These are phyloP conservation scores for Coelastrella sp. DNA, from an alignment of 139 green algal genomes.

Conservation along the genomic window DNA sequence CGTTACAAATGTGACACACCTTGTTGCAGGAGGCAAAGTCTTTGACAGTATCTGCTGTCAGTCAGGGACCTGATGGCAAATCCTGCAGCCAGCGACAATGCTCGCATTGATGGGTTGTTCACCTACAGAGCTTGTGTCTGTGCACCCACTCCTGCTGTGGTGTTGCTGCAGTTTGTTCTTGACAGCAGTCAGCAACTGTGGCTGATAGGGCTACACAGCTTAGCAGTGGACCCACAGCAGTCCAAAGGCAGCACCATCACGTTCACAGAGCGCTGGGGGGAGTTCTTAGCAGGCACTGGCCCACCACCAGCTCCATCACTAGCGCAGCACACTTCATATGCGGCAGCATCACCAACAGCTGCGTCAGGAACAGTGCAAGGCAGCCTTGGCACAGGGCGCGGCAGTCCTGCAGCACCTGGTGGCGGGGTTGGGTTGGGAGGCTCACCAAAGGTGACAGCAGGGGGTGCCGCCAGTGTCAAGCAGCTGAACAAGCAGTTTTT, in stretches of 20 bases:
- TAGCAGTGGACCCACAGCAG: not conserved
- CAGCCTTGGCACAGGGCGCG: not conserved
- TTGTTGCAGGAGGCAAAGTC: too few species aligned
- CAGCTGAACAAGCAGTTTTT: constrained; percentile 35
- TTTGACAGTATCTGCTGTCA: too few species aligned
- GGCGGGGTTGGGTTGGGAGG: not conserved
- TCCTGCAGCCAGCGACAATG: too few species aligned
- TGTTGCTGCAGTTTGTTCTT: constrained; percentile 13
- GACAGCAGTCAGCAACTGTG: not conserved
- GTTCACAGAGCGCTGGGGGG: constrained; percentile 37
- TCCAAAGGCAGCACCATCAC: not conserved
- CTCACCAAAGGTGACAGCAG: not conserved
- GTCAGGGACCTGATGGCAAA: too few species aligned
- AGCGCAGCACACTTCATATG: constrained; percentile 16
- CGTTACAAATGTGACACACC: too few species aligned
- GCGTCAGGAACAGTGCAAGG: not conserved
- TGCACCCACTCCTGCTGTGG: too few species aligned
- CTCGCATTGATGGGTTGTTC: too few species aligned
- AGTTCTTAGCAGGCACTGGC: constrained; percentile 1
- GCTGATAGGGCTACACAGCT: not conserved
- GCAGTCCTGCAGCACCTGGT: not conserved
- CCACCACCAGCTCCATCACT: constrained; percentile 8
- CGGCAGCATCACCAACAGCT: not conserved
- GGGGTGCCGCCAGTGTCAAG: not conserved
- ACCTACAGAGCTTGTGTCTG: too few species aligned